Evolutionary conservation across 306 rosid species (phyloP), one percentile per base, ranked within the genome.

Genomic region (Datisca glomerata): DNA sequence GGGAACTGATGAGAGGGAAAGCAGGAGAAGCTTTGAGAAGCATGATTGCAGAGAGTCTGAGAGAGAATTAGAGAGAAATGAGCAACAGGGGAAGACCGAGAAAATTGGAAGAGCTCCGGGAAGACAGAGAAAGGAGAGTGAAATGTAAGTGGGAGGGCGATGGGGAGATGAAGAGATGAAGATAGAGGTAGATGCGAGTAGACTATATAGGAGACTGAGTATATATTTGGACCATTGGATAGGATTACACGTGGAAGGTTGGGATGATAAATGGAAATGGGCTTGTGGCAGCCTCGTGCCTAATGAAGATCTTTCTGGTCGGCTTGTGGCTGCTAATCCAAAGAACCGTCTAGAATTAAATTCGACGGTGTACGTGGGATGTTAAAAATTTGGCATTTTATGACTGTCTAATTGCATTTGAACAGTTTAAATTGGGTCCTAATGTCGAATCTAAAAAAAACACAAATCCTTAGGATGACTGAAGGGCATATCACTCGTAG

Each of bases 201-300:
- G 8, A 22, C 11, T 6, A 17, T 2, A 17, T 15, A 10, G 18
- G 46, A 47, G 2, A 11, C 12, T n/a, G 8, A 42, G 45, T 39
- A 6, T 5, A 0, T 22, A 49, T 21, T 41, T 15, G 31, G 4
- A 0, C 72, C 85, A 41, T 74, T 49, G 52, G 80, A 77, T 71
- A 6, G 0, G 0, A 2, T 7, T 15, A 7, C 17, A 74, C 43
- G 54, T 69, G 89, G 85, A 54, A 28, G 71, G 78, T 5, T 0
- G 3, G 12, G 69, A 71, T 64, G 15, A 10, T 47, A 12, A 20
- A n/a, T 1, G 20, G 39, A 28, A 0, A 0, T 2, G 62, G 69
- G 82, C 79, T 89, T 78, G 96, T 85, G 96, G 74, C 70, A 0
- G 1, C 45, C 89, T 65, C 71, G 73, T 74, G 91, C 61, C 50